Evolutionary conservation across 2,329 filamentous ascomycete species (phyloP).

Genomic region (Fusarium sp.): DNA sequence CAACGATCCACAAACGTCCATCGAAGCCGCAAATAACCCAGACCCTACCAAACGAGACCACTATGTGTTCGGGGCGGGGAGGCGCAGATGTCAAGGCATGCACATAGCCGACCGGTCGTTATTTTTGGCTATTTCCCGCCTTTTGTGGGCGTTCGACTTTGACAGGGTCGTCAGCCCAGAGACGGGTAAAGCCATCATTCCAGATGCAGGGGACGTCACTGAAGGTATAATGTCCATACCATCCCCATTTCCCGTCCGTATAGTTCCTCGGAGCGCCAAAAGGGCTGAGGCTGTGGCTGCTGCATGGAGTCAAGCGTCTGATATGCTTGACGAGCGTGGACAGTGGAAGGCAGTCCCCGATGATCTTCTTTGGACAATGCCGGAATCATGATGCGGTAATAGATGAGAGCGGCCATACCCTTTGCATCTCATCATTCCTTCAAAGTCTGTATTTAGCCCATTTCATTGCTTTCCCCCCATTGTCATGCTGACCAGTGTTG

Average conservation of each 20-base stretch:
- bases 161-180: neutral
- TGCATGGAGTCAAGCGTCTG: neutral
- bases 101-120: neutral
- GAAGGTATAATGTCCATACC: neutral
- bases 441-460: accelerated
- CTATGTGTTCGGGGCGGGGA: neutral
- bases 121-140: neutral
- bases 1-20: neutral
- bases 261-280: neutral
- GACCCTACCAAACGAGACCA: neutral
- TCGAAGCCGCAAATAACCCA: neutral
- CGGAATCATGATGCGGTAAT: neutral
- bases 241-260: neutral
- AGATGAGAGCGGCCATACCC: neutral
- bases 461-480: accelerated
- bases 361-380: neutral
- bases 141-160: neutral
- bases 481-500: accelerated
- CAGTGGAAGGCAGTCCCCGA: neutral
- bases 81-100: neutral
- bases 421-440: accelerated
- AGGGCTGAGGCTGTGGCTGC: neutral
- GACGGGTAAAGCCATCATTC: neutral
- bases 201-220: neutral
- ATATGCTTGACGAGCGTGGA: neutral